Evolutionary conservation across 352 stramenopile genomes (phyloP).

Genomic region (Globisporangium spinosum): DNA sequence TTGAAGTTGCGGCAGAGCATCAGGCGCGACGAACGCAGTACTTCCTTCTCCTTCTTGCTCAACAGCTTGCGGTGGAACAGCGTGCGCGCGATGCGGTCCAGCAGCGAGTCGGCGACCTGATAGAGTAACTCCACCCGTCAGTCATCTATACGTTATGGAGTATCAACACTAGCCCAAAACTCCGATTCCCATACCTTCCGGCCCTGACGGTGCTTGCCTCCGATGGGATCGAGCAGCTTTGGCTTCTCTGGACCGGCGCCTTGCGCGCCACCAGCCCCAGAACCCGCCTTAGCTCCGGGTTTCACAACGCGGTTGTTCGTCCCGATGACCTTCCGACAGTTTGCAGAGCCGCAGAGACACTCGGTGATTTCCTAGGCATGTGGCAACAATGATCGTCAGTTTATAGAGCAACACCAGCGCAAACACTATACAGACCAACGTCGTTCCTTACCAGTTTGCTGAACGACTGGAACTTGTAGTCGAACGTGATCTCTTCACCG

Average conservation of each 20-base stretch:
- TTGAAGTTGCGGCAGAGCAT: constrained; percentile 60
- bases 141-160: neutral
- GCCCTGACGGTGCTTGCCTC: constrained; percentile 33
- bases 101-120: constrained; percentile 52
- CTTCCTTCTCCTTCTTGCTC: constrained; percentile 38
- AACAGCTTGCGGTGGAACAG: constrained; percentile 44
- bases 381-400: neutral
- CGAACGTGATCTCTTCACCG: constrained; percentile 92
- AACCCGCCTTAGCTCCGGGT: constrained; percentile 15
- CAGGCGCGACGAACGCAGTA: constrained; percentile 48
- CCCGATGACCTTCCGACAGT: constrained; percentile 72
- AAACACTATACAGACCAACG: neutral
- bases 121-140: neutral
- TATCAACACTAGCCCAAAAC: neutral
- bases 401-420: neutral
- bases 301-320: constrained; percentile 60
- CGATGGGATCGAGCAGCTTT: constrained; percentile 46
- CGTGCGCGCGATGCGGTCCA: constrained; percentile 50
- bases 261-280: neutral
- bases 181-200: constrained; percentile 29
- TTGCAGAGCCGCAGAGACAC: constrained; percentile 54
- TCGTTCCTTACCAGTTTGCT: constrained; percentile 29
- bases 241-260: constrained; percentile 5
- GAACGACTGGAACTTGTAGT: constrained; percentile 92
- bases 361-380: constrained; percentile 58